A percentile compares a stretch with the other conserved stretches of the same genome.
These are phyloP conservation scores for Vitis hybrid DNA, from an alignment of 177 flowering plant species.

Conservation along the genomic window DNA sequence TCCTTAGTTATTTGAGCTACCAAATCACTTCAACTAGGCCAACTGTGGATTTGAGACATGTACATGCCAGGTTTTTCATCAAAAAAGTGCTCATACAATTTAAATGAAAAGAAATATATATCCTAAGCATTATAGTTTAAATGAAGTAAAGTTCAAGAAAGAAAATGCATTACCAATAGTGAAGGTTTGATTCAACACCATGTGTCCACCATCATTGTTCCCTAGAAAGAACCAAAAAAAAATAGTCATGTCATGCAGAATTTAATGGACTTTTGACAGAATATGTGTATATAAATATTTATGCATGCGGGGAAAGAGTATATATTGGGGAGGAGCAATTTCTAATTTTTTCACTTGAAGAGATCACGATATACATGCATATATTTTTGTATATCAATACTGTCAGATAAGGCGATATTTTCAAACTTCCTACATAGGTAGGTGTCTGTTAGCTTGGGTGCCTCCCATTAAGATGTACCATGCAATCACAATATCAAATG, in stretches of 20 bases:
- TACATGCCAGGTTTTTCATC: background rate
- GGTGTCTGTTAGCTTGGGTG: no score
- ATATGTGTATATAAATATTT: background rate
- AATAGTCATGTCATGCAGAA: background rate
- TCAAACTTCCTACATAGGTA: no score
- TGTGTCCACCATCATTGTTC: constrained; percentile 72
- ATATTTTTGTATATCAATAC: no score
- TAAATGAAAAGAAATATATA: background rate
- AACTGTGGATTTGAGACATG: background rate
- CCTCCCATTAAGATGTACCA: no score
- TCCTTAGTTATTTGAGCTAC: no score
- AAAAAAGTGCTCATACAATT: background rate
- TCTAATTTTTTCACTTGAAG: no score
- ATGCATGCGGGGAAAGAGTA: background rate
- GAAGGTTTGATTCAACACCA: constrained; percentile 85
- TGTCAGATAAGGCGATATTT: no score
- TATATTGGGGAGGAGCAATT: background rate
- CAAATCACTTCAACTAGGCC: no score
- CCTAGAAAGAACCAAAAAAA: constrained; percentile 38
- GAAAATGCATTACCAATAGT: constrained; percentile 66
- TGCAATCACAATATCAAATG: no score
- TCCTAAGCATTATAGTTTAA: background rate
- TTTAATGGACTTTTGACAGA: background rate
- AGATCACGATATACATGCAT: background rate
- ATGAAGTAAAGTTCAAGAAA: background rate